A percentile compares a stretch with the other conserved stretches of the same genome.
Conservation (phyloP, 139 green algal genomes). For the Microglena sp. region DNA sequence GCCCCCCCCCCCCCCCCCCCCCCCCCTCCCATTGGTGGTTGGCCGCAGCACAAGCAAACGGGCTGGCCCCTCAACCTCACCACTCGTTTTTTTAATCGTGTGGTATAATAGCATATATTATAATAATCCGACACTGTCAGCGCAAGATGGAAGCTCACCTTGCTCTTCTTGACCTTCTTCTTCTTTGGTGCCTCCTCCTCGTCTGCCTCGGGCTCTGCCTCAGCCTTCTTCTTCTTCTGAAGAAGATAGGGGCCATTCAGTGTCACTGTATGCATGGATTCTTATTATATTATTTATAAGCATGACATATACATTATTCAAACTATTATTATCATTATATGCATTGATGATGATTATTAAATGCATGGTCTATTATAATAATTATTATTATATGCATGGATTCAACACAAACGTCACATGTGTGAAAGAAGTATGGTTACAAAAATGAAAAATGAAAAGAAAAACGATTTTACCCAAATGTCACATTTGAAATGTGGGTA, state of each 20-base stretch:
- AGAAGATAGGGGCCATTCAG: neutral
- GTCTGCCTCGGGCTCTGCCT: slow-evolving; percentile 2
- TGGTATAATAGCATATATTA: no score
- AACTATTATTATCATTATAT: neutral
- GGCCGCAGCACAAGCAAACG: no score
- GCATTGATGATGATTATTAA: neutral
- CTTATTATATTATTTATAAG: neutral
- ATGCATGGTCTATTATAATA: no score
- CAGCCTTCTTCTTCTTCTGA: slow-evolving; percentile 9
- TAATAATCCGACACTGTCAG: no score
- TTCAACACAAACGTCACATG: neutral
- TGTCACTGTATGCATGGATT: neutral
- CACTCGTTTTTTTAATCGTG: no score
- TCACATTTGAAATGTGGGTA: no score
- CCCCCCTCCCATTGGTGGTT: no score
- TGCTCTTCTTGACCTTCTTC: slow-evolving; percentile 1
- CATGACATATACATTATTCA: neutral
- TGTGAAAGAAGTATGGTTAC: neutral
- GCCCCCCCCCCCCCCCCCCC: no score
- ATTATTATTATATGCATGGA: neutral
- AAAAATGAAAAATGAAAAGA: neutral
- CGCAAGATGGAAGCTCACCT: slow-evolving; percentile 6
- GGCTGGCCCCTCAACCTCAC: no score
- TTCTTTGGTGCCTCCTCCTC: neutral
- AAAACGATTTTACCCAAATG: no score